Percentiles rank a stretch among this genome's conserved stretches.
phyloP scores from a whole-genome alignment of 1,139 yeast species.

The Candida sp. region DNA sequence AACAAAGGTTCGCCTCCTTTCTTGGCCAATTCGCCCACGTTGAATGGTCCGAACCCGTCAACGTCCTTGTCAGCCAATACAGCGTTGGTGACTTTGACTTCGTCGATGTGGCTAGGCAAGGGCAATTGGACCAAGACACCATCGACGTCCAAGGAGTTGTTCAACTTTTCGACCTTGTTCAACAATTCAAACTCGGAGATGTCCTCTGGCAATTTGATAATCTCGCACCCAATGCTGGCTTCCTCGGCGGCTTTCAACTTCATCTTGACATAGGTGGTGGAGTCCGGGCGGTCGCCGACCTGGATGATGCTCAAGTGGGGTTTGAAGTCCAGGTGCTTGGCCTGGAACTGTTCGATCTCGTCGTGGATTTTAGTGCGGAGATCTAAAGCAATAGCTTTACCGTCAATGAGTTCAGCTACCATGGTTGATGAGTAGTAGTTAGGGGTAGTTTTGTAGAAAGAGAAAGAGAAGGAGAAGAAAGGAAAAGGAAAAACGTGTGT shows the following conservation, averaged over 20 bases:
- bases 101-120: constrained; percentile 81
- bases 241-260: constrained; percentile 91
- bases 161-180: constrained; percentile 61
- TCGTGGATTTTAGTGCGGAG: constrained; percentile 53
- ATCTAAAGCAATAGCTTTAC: constrained; percentile 67
- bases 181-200: constrained; percentile 64
- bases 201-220: constrained; percentile 68
- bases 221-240: constrained; percentile 75
- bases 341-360: constrained; percentile 61
- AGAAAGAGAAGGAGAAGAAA: constrained; percentile 3
- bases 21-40: constrained; percentile 92
- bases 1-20: constrained; percentile 86
- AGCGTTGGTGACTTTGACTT: constrained; percentile 75
- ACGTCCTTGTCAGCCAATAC: constrained; percentile 87
- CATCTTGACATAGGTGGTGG: constrained; percentile 94
- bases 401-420: constrained; percentile 60
- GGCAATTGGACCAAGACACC: constrained; percentile 95
- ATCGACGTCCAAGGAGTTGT: constrained; percentile 72
- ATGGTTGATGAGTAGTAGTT: constrained; percentile 16
- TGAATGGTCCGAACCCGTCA: constrained; percentile 92
- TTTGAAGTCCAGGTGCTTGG: constrained; percentile 61
- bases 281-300: constrained; percentile 90
- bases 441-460: not conserved
- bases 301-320: constrained; percentile 88
- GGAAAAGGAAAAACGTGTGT: not conserved